Evolutionary conservation across 2,329 filamentous ascomycete species (phyloP), one percentile per base, ranked within the genome.

Genomic region (Hymenoscyphus repandus): DNA sequence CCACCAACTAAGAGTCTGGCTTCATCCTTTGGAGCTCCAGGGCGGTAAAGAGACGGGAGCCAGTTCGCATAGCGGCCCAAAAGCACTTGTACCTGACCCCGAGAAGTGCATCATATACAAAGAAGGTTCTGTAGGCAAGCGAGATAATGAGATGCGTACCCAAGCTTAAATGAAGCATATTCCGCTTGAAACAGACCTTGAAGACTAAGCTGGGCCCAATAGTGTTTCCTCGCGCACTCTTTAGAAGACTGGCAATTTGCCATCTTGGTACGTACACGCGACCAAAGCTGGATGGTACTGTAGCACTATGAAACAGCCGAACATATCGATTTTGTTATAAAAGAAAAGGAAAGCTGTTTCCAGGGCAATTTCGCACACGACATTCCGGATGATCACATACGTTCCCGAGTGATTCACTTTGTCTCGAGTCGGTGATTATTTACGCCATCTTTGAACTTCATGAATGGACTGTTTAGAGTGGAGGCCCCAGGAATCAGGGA

Each of bases 61-160:
- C 4, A 13, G 10, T 18, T 53, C 48, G 58, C 59, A 62, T 63
- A 18, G 60, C 62, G 56, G 59, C 62, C 62, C 53, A 61, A 63
- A 56, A 33, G 49, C 51, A 58, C 55, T 42, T 39, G 56, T 63
- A 60, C 61, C 60, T 62, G 54, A 62, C 52, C 45, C 41, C 41
- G 33, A 49, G 47, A 49, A 52, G 47, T 17, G 34, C 49, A 50
- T 49, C 51, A 49, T 53, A 45, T 47, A 32, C 47, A n/a, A 38
- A 37, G 38, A 7, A 27, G 22, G 7, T 27, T 27, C 22, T 4
- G 22, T 27, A 27, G 22, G 22, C 22, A 27, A 4, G 22, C 22
- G 22, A 27, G 22, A 27, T 27, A 7, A 27, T 46, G 6, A 12
- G 30, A 40, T 45, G 41, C 40, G 36, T 42, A 53, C 47, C 51